Conservation (phyloP, 192 early-diverging fungal genomes). For the Paraglomus brasilianum region DNA sequence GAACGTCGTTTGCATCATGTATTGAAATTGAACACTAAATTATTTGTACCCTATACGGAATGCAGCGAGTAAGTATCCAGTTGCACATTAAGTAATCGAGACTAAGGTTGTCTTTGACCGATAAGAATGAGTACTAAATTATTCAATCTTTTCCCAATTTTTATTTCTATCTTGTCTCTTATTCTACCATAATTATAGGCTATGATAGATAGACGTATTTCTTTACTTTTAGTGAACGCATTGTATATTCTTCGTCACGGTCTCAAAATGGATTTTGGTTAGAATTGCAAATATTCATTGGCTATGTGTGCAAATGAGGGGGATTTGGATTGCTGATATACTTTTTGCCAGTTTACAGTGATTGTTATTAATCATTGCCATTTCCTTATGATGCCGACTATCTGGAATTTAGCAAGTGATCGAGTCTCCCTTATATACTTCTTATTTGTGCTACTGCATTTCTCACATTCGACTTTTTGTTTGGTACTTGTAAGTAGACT, state of each 20-base stretch:
- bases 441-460: too few relatives aligned
- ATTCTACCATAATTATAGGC: background rate
- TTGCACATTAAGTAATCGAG: background rate
- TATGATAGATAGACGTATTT: slow-evolving; percentile 16
- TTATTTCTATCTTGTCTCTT: background rate
- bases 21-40: background rate
- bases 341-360: too few relatives aligned
- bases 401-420: too few relatives aligned
- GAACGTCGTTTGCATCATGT: background rate
- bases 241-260: slow-evolving; percentile 19
- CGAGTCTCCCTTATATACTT: too few relatives aligned
- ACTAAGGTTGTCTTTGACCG: background rate
- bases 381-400: too few relatives aligned
- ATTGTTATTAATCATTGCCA: too few relatives aligned
- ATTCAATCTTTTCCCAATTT: background rate
- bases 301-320: too few relatives aligned
- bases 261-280: slow-evolving; percentile 10
- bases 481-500: too few relatives aligned
- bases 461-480: too few relatives aligned
- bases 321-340: too few relatives aligned
- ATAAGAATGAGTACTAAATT: background rate
- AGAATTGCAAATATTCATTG: background rate
- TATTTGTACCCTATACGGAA: background rate
- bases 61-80: slow-evolving; percentile 27
- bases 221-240: background rate